Evolutionary conservation across 2,329 filamentous ascomycete species (phyloP).

Genomic region (Penicillium carneum): DNA sequence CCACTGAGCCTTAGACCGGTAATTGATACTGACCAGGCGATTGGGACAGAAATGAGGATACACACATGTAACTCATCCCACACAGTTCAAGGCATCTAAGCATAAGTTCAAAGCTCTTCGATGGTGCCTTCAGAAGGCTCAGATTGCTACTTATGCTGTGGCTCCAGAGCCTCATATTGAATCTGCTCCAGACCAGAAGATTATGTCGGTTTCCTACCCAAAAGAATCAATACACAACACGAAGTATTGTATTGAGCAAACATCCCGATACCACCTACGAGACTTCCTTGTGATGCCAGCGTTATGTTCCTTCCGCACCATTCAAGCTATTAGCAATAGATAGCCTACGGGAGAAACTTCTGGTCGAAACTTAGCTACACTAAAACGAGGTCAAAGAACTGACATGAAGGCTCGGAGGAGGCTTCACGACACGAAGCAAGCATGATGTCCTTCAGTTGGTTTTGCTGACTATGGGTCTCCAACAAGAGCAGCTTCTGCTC

Average conservation of each 20-base stretch:
- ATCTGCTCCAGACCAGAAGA: background rate
- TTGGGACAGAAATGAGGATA: background rate
- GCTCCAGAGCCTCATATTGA: background rate
- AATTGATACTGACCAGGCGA: background rate
- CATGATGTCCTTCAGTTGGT: no score
- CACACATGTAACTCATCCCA: background rate
- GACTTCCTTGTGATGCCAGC: background rate
- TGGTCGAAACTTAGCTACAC: no score
- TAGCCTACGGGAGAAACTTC: background rate
- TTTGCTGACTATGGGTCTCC: no score
- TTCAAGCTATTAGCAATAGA: background rate
- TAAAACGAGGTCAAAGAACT: background rate
- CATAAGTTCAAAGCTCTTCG: no score
- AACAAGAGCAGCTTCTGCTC: background rate
- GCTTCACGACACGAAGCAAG: fast-evolving
- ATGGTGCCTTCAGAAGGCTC: no score
- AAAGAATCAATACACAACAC: background rate
- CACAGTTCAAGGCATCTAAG: no score
- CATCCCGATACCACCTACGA: background rate
- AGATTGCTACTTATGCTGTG: no score
- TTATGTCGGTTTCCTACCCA: background rate
- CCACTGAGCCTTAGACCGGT: background rate
- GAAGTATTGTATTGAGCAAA: background rate
- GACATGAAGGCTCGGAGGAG: background rate
- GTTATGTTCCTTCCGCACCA: background rate